Evolutionary conservation across 139 green algal species (phyloP), one percentile per base, ranked within the genome.

Genomic region (Chlamydomonas incerta): DNA sequence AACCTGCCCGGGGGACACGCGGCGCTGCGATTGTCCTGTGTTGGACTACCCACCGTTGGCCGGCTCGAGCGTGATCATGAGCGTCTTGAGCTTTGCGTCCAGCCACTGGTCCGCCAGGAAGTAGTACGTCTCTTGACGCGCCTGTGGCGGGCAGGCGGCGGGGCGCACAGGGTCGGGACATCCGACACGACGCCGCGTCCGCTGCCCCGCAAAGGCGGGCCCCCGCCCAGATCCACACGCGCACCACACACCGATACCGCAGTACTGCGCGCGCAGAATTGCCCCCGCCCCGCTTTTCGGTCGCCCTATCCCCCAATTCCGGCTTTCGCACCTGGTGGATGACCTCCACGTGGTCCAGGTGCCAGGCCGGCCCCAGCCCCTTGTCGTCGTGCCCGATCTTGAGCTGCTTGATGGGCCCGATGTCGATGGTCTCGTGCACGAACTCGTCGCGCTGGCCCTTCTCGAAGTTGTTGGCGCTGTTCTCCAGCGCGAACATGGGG

Each of bases 311-410:
- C n/a, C n/a, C n/a, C n/a, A n/a, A n/a, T n/a, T n/a, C n/a, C n/a
- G n/a, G n/a, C n/a, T n/a, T n/a, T n/a, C 68, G 20, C 68, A 82
- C 71, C 82, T 89, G 88, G 60, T 89, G 80, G 67, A 89, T 72
- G 0, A 95, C 87, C 65, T 95, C 92, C 46, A 95, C 90, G 70
- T 91, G 85, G 26, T 89, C 83, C 55, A 95, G 82, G 52, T 93
- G 88, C 92, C 92, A 95, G 3, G 88, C 88, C 37, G 92, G 14
- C 3, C 52, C 90, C 72, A 91, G 67, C 6, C 92, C 92, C 81
- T 80, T 92, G 80, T 88, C 79, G 86, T 90, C 73, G 80, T 82
- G 81, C 21, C 80, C 85, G 17, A 94, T 90, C 82, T 93, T 83
- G 46, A 94, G 79, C 82, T 88, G 79, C 29, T 75, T 79, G 34